Base-by-base conservation (phyloP, 2,329 filamentous ascomycete genomes). In the Verticillium alfalfae region DNA sequence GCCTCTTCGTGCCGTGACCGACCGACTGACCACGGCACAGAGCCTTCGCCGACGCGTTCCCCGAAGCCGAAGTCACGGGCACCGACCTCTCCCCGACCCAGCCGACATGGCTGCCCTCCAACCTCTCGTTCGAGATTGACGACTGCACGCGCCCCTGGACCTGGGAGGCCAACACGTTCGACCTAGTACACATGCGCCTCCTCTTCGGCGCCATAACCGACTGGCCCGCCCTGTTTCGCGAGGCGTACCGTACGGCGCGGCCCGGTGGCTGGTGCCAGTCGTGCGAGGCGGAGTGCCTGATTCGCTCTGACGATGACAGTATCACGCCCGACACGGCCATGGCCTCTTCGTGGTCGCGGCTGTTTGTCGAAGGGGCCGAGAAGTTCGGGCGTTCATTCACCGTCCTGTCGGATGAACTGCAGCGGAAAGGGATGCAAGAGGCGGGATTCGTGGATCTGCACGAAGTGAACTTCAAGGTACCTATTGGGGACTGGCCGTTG, bases 121-220 rank as follows among this genome's bases (percentile, higher is more conserved):
- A 70, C 57, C 60, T 65, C 8, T 39, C 45, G 1, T 72, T 72
- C 49, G 67, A 70, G 38, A 62, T 65, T 38, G 49, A 88, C 68
- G 84, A 88, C 66, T 81, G 83, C 39, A 81, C 82, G 66, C 76
- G 67, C n/a, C 72, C 74, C 1, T 80, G 78, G 77, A 86, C 75
- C 71, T 84, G 75, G 58, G 75, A 78, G 7, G 71, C 76, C 0
- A 70, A 81, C 55, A 75, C 78, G 56, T 84, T 87, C 68, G 85
- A 88, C 71, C 86, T 82, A 67, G 82, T 89, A 62, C 86, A 88
- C 70, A 82, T 83, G 15, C 81, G 83, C 39, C 79, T 84, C 68
- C 75, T 88, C 63, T 74, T 81, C 2, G 86, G 86, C 36, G 79
- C 80, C 45, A 80, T 88, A 63, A 73, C 77, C 1, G 84, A 86